Evolutionary conservation across 1,284 basidiomycete species (phyloP).

Genomic region (Moesziomyces sp.): DNA sequence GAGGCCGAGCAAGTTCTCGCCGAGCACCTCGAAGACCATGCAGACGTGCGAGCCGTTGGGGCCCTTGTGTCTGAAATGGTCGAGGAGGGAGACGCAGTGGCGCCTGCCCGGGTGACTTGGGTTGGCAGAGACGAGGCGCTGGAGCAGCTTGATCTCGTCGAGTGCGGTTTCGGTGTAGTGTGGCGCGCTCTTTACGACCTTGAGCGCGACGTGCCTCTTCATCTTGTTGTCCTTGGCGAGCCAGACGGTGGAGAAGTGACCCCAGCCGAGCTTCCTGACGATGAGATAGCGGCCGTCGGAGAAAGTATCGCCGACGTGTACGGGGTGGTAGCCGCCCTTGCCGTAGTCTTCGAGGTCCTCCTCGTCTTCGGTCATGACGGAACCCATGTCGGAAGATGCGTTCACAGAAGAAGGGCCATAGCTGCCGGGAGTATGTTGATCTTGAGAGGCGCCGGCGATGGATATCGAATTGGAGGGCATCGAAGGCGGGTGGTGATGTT

Average conservation of each 20-base stretch:
- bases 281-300: constrained; percentile 88
- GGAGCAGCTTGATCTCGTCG: constrained; percentile 97
- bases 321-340: constrained; percentile 84
- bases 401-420: constrained; percentile 45
- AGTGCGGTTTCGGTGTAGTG: constrained; percentile 97
- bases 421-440: constrained; percentile 36
- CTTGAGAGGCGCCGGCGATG: constrained; percentile 42
- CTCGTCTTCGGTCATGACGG: constrained; percentile 69
- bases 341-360: constrained; percentile 69
- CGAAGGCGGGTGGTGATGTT: constrained; percentile 30
- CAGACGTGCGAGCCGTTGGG: constrained; percentile 97
- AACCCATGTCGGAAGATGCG: constrained; percentile 53
- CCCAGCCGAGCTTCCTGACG: constrained; percentile 96
- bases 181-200: constrained; percentile 96
- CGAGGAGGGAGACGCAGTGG: constrained; percentile 89
- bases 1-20: constrained; percentile 95
- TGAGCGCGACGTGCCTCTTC: constrained; percentile 95
- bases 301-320: constrained; percentile 92
- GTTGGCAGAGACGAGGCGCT: constrained; percentile 89
- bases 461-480: constrained; percentile 44
- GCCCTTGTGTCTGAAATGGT: constrained; percentile 95
- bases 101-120: constrained; percentile 69
- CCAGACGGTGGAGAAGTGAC: constrained; percentile 79
- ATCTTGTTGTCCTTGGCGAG: constrained; percentile 74
- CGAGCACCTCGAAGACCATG: constrained; percentile 99